These are phyloP conservation scores for Populus trichocarpa DNA, from an alignment of 441 rosid genomes.

Conservation along the genomic window DNA sequence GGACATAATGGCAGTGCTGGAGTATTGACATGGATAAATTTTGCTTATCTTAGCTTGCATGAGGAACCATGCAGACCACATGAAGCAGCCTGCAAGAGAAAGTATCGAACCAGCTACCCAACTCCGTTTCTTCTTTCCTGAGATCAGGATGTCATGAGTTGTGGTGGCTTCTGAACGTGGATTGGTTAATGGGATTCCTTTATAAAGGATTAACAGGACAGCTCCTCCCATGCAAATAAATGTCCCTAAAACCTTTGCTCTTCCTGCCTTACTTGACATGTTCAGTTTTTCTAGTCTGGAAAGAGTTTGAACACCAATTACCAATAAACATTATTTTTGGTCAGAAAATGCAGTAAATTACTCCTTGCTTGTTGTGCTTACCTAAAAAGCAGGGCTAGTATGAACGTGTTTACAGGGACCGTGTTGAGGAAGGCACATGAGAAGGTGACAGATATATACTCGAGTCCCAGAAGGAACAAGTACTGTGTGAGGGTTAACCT, in stretches of 20 bases:
- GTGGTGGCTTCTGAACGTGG: conserved; percentile 10
- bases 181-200: conserved; percentile 42
- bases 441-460: conserved; percentile 57
- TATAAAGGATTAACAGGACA: conserved; percentile 41
- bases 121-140: conserved; percentile 24
- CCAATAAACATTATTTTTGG: not conserved
- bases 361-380: conserved; percentile 13
- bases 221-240: conserved; percentile 51
- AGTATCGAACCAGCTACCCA: conserved; percentile 52
- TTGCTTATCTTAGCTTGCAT: conserved; percentile 46
- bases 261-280: conserved; percentile 40
- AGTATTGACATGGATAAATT: conserved; percentile 52
- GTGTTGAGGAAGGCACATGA: conserved; percentile 62
- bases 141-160: not conserved
- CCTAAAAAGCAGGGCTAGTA: conserved; percentile 58
- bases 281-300: conserved; percentile 48
- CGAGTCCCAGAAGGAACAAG: conserved; percentile 58
- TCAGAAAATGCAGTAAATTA: not conserved
- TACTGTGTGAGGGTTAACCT: conserved; percentile 55
- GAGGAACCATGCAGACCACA: conserved; percentile 67
- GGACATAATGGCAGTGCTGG: conserved; percentile 53
- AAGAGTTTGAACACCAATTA: not conserved
- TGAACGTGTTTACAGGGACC: conserved; percentile 62
- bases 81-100: conserved; percentile 36
- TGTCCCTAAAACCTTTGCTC: conserved; percentile 51